phyloP scores from a whole-genome alignment of 2,329 filamentous ascomycete species.

The Penicillium sp. region DNA sequence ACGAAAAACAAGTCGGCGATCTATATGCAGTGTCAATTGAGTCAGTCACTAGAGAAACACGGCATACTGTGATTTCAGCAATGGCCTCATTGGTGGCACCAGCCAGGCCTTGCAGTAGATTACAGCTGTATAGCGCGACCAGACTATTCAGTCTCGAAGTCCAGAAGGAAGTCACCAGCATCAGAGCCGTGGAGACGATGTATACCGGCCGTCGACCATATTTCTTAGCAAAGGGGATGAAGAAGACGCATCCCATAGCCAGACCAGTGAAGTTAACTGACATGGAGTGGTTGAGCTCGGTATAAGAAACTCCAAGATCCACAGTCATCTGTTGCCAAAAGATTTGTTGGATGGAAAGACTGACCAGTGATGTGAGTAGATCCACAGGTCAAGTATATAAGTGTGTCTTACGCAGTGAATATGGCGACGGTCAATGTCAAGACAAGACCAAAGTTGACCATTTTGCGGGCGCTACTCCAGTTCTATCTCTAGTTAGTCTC shows the following conservation, averaged over 20 bases:
- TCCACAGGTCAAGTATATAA: no score
- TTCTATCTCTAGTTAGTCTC: conserved; percentile 28
- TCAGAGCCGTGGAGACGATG: conserved; percentile 38
- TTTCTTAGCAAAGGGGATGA: conserved; percentile 46
- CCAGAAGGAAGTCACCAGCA: conserved; percentile 41
- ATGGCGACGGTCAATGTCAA: conserved; percentile 42
- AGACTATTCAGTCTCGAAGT: conserved; percentile 38
- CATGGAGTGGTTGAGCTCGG: conserved; percentile 42
- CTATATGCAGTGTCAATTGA: conserved; percentile 13
- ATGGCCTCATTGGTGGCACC: conserved; percentile 40
- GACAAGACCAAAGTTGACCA: conserved; percentile 40
- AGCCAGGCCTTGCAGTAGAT: conserved; percentile 39
- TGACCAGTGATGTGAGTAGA: conserved; percentile 3
- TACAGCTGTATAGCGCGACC: conserved; percentile 43
- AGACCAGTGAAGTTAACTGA: conserved; percentile 45
- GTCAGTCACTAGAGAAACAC: conserved; percentile 25
- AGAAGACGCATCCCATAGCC: conserved; percentile 41
- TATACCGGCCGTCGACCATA: conserved; percentile 46
- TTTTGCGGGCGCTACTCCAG: conserved; percentile 42
- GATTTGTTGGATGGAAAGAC: conserved; percentile 37
- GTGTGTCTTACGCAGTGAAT: conserved; percentile 31
- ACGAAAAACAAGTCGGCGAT: conserved; percentile 48
- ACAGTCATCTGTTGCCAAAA: conserved; percentile 45
- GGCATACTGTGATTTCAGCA: conserved; percentile 39
- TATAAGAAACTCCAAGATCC: conserved; percentile 42